phyloP scores from a whole-genome alignment of 106 monocot species.

The Dendrobium nobile region DNA sequence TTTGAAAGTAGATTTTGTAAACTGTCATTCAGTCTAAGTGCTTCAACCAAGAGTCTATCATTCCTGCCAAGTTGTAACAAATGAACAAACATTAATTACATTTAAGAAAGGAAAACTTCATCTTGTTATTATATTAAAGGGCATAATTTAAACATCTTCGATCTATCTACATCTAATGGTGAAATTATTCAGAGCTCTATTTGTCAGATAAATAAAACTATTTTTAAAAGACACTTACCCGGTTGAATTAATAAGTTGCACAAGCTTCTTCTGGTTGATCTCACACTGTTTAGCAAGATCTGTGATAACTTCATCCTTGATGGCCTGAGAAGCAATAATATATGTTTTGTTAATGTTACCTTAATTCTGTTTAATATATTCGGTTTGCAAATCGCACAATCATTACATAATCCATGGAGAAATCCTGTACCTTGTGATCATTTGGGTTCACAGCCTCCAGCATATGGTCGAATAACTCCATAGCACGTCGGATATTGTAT shows the following conservation, averaged over 20 bases:
- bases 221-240: conserved; percentile 22
- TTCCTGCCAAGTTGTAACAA: conserved; percentile 25
- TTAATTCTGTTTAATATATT: background rate
- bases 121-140: too few relatives aligned
- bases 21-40: conserved; percentile 48
- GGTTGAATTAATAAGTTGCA: conserved; percentile 56
- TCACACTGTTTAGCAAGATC: conserved; percentile 59
- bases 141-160: too few relatives aligned
- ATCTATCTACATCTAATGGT: too few relatives aligned
- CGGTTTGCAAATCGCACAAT: background rate
- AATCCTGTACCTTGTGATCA: conserved; percentile 34
- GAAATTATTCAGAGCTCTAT: too few relatives aligned
- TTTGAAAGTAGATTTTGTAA: conserved; percentile 49
- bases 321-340: conserved; percentile 25
- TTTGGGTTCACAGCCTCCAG: conserved; percentile 48
- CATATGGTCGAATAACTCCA: conserved; percentile 67
- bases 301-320: conserved; percentile 65
- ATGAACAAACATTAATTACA: background rate
- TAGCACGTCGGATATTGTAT: conserved; percentile 35
- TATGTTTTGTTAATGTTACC: background rate
- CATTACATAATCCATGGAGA: background rate
- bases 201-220: background rate
- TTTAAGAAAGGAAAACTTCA: too few relatives aligned
- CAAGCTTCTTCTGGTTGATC: conserved; percentile 54
- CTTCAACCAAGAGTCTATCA: conserved; percentile 51